Evolutionary conservation across 345 rosid species (phyloP).

Genomic region (Geranium brycei): DNA sequence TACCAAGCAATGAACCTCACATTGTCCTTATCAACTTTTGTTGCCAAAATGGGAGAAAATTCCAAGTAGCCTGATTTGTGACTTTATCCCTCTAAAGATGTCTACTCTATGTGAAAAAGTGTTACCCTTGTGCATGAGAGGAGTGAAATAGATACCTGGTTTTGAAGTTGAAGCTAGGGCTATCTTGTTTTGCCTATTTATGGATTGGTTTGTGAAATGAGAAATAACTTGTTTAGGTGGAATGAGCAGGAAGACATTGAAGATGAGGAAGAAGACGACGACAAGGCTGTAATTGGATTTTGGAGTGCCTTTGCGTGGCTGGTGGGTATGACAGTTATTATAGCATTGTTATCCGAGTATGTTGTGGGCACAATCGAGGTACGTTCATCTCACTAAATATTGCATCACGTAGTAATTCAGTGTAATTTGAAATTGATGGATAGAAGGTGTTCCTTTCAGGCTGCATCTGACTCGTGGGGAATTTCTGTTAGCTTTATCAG

Average conservation of each 20-base stretch:
- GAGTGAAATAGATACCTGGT: no score
- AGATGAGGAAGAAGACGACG: constrained; percentile 47
- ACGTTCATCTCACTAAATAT: constrained; percentile 3
- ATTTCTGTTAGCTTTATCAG: constrained; percentile 76
- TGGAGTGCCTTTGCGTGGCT: constrained; percentile 76
- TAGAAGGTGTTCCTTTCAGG: constrained; percentile 18
- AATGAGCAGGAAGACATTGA: constrained; percentile 4
- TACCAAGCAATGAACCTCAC: no score
- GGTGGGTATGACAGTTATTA: constrained; percentile 56
- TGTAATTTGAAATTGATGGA: neutral
- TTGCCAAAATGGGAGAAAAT: no score
- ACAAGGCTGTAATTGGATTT: constrained; percentile 62
- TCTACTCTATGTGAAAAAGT: no score
- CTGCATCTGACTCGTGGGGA: constrained; percentile 85
- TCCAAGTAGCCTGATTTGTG: no score
- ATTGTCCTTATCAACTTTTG: no score
- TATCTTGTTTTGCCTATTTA: no score
- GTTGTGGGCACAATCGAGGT: constrained; percentile 92
- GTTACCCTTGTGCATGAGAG: no score
- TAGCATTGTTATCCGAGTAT: constrained; percentile 73
- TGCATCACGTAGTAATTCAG: neutral
- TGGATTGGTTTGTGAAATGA: no score
- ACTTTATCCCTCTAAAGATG: no score
- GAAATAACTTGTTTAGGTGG: no score
- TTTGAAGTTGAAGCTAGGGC: no score